Percentiles rank a stretch among this genome's conserved stretches.
Conservation (phyloP, 306 rosid genomes). For the Herpetospermum pedunculosum region DNA sequence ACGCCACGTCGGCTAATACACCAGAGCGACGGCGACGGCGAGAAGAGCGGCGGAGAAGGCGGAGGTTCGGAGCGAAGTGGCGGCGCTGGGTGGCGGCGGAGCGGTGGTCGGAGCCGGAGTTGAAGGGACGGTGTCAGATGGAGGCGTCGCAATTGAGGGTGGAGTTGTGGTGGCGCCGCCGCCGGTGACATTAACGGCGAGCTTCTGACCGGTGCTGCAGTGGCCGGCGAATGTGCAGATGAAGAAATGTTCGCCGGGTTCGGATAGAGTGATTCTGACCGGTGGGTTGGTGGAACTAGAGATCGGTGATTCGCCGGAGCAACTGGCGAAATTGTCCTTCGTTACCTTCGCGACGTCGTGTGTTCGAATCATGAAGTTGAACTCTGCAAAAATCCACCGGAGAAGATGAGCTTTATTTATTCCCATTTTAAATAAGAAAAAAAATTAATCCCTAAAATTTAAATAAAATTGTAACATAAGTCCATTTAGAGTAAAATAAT, state of each 20-base stretch:
- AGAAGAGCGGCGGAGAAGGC: background rate
- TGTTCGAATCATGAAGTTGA: background rate
- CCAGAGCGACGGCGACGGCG: background rate
- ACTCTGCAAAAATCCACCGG: background rate
- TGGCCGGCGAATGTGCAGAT: background rate
- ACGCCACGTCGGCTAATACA: background rate
- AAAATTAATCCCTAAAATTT: too few species aligned
- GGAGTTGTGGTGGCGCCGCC: background rate
- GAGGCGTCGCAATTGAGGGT: background rate
- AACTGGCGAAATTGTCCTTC: background rate
- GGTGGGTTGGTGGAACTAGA: background rate
- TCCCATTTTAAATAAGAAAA: background rate
- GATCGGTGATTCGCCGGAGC: background rate
- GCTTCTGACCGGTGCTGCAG: background rate
- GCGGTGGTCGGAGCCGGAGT: background rate
- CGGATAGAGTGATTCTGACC: background rate
- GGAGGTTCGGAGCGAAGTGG: background rate
- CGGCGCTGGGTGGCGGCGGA: conserved; percentile 2
- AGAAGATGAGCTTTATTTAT: background rate
- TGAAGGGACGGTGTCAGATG: background rate
- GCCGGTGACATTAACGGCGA: background rate
- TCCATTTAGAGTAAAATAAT: too few species aligned
- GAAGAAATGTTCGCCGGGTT: conserved; percentile 6
- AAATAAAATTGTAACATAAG: too few species aligned
- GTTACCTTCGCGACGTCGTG: conserved; percentile 11